These are phyloP conservation scores for Darksidea phi DNA, from an alignment of 495 filamentous ascomycete genomes.

Conservation along the genomic window DNA sequence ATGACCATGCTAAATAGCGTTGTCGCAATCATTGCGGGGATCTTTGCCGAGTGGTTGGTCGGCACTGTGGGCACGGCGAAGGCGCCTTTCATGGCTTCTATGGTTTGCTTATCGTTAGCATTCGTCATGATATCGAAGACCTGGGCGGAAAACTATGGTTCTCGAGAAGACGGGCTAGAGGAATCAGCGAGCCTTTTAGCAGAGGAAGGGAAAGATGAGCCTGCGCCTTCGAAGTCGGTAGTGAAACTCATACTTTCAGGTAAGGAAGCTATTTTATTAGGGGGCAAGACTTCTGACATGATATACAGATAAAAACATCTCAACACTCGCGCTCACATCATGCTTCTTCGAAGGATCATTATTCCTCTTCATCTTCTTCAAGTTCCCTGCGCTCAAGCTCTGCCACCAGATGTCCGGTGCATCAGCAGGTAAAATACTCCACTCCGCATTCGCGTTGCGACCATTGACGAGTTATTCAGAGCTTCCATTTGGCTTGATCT, in stretches of 20 bases:
- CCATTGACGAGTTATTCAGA: not conserved
- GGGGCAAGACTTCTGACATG: not conserved
- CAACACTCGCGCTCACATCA: slow-evolving; percentile 50
- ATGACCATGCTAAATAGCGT: slow-evolving; percentile 54
- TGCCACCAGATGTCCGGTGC: slow-evolving; percentile 35
- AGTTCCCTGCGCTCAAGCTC: slow-evolving; percentile 51
- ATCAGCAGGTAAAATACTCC: slow-evolving; percentile 10
- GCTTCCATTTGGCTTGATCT: slow-evolving; percentile 58
- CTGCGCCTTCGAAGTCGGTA: not conserved
- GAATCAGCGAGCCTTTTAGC: not conserved
- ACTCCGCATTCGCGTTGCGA: not conserved
- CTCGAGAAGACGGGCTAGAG: slow-evolving; percentile 3
- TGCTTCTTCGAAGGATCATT: slow-evolving; percentile 59
- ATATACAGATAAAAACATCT: slow-evolving; percentile 42
- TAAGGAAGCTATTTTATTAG: not conserved
- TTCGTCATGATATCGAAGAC: slow-evolving; percentile 14
- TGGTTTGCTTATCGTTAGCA: slow-evolving; percentile 45
- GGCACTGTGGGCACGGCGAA: slow-evolving; percentile 48
- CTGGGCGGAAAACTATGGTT: slow-evolving; percentile 56
- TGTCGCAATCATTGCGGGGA: slow-evolving; percentile 52
- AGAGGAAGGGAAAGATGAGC: not conserved
- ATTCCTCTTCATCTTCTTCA: slow-evolving; percentile 62
- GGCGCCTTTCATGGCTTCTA: slow-evolving; percentile 51
- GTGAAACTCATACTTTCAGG: not conserved
- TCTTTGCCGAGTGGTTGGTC: slow-evolving; percentile 45